Evolutionary conservation across 768 basidiomycete genomes (phyloP).

Genomic region (Psilocybe cubensis): DNA sequence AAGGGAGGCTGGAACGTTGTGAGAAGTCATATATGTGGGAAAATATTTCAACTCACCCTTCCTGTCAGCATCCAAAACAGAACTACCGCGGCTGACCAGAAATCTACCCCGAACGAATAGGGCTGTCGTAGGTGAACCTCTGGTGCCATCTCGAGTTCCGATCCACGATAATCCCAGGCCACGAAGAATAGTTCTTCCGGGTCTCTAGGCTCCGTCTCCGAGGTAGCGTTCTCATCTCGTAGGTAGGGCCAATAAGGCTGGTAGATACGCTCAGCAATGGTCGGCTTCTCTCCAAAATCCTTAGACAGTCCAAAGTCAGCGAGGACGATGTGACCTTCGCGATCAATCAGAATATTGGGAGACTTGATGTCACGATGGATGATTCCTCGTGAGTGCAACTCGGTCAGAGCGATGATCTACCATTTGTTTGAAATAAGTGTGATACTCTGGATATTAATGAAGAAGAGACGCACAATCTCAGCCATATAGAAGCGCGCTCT

Average conservation of each 20-base stretch:
- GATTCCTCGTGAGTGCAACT: slow-evolving; percentile 35
- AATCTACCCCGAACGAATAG: slow-evolving; percentile 49
- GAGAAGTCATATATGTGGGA: background rate
- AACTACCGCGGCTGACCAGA: slow-evolving; percentile 81
- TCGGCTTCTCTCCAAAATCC: slow-evolving; percentile 27
- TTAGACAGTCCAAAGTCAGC: slow-evolving; percentile 36
- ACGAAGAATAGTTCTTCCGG: slow-evolving; percentile 30
- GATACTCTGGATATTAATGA: background rate
- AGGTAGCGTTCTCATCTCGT: slow-evolving; percentile 22
- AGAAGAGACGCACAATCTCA: slow-evolving; percentile 13
- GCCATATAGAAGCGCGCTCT: slow-evolving; percentile 36
- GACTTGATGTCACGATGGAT: slow-evolving; percentile 38
- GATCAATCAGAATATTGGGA: slow-evolving; percentile 34
- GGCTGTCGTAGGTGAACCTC: slow-evolving; percentile 27
- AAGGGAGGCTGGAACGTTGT: slow-evolving; percentile 25
- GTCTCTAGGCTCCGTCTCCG: slow-evolving; percentile 20
- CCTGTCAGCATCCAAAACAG: slow-evolving; percentile 76
- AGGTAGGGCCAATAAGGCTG: slow-evolving; percentile 38
- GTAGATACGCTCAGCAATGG: slow-evolving; percentile 28
- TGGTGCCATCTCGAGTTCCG: slow-evolving; percentile 35
- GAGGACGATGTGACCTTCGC: slow-evolving; percentile 33
- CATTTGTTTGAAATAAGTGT: background rate
- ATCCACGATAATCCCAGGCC: slow-evolving; percentile 29
- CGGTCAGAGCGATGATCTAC: slow-evolving; percentile 33
- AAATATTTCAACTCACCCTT: slow-evolving; percentile 26